These are phyloP conservation scores for Penicillium sclerotiorum DNA, from an alignment of 2,329 filamentous ascomycete species.

Conservation along the genomic window DNA sequence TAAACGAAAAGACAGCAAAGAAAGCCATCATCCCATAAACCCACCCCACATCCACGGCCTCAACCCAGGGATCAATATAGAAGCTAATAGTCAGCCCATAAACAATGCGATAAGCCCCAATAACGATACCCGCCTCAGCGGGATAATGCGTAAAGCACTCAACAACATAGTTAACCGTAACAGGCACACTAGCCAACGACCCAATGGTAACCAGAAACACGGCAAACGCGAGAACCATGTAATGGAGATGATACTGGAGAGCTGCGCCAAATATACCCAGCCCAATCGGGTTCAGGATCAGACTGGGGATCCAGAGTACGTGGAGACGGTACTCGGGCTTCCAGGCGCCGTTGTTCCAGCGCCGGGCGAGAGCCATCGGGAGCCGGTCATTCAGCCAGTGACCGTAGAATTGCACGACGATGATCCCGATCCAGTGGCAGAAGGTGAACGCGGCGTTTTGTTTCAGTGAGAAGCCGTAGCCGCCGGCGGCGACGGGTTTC, in stretches of 20 bases:
- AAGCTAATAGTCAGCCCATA: conserved; percentile 45
- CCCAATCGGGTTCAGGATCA: conserved; percentile 33
- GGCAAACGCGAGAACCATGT: conserved; percentile 43
- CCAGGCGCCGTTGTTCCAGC: conserved; percentile 34
- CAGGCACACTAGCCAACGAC: conserved; percentile 29
- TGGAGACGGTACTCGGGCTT: conserved; percentile 39
- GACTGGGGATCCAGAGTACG: conserved; percentile 29
- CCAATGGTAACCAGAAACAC: conserved; percentile 46
- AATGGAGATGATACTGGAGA: conserved; percentile 46
- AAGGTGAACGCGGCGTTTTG: conserved; percentile 47
- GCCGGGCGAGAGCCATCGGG: conserved; percentile 36
- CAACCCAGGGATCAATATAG: conserved; percentile 44
- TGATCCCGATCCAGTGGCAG: conserved; percentile 45
- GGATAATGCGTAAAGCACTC: conserved; percentile 41
- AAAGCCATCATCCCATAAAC: conserved; percentile 48
- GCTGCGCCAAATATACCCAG: conserved; percentile 42
- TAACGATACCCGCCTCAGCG: conserved; percentile 37
- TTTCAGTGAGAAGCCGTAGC: conserved; percentile 47
- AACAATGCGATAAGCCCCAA: conserved; percentile 35
- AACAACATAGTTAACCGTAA: conserved; percentile 30
- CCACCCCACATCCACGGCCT: conserved; percentile 41
- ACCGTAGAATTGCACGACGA: conserved; percentile 40
- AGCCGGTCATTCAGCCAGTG: conserved; percentile 44
- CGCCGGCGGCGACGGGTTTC: conserved; percentile 37
- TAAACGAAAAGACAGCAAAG: conserved; percentile 30